These are phyloP conservation scores for Fusarium xyrophilum DNA, from an alignment of 2,329 filamentous ascomycete species.

Conservation along the genomic window DNA sequence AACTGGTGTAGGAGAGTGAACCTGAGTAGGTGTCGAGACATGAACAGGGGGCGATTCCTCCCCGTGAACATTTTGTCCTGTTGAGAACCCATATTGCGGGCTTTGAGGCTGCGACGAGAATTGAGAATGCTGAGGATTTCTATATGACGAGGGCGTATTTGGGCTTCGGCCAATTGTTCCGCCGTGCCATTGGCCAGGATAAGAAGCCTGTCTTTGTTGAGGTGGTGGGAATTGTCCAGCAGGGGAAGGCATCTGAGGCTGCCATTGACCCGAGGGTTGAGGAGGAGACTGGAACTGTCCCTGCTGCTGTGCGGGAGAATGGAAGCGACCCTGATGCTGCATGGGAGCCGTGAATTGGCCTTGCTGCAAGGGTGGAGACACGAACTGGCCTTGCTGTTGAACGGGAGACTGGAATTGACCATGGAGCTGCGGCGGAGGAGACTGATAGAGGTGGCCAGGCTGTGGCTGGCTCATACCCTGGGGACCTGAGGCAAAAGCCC, in stretches of 20 bases:
- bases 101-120: slow-evolving; percentile 14
- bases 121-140: slow-evolving; percentile 12
- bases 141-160: slow-evolving; percentile 26
- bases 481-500: slow-evolving; percentile 1
- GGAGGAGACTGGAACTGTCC: slow-evolving; percentile 17
- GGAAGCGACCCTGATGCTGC: slow-evolving; percentile 7
- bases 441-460: slow-evolving; percentile 10
- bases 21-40: slow-evolving; percentile 20
- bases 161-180: slow-evolving; percentile 42
- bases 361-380: not conserved
- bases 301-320: slow-evolving; percentile 13
- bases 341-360: slow-evolving; percentile 2
- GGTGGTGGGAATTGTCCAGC: slow-evolving; percentile 49
- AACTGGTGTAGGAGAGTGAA: slow-evolving; percentile 21
- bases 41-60: slow-evolving; percentile 25
- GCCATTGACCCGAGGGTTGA: slow-evolving; percentile 22
- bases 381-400: slow-evolving; percentile 6
- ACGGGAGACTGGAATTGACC: slow-evolving; percentile 2
- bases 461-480: slow-evolving; percentile 17
- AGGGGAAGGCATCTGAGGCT: slow-evolving; percentile 14
- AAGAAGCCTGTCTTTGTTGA: slow-evolving; percentile 49
- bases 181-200: slow-evolving; percentile 49
- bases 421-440: not conserved
- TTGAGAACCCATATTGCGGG: slow-evolving; percentile 12
- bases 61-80: slow-evolving; percentile 5